Evolutionary conservation across 805 yeast genomes (phyloP).

Genomic region (Debaryomyces maramus): DNA sequence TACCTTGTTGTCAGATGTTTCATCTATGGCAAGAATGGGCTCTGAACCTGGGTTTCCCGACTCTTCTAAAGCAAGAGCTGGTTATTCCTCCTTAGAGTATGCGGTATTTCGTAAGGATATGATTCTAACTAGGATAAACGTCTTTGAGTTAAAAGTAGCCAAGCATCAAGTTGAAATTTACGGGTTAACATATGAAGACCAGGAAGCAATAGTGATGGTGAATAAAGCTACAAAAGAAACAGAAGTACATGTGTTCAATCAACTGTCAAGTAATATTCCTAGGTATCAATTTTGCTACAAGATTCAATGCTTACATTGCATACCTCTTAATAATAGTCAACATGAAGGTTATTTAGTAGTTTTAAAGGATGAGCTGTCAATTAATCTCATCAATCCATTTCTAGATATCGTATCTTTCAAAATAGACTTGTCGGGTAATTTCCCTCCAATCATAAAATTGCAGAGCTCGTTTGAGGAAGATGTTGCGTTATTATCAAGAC

Average conservation of each 20-base stretch:
- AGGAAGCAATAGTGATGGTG: slow-evolving; percentile 62
- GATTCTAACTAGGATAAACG: slow-evolving; percentile 62
- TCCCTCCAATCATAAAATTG: slow-evolving; percentile 21
- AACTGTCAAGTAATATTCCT: slow-evolving; percentile 30
- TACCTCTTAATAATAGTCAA: slow-evolving; percentile 30
- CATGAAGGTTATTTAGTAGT: slow-evolving; percentile 49
- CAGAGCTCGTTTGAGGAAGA: slow-evolving; percentile 29
- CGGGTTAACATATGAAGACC: slow-evolving; percentile 46
- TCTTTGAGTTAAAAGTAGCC: slow-evolving; percentile 34
- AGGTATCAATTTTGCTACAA: slow-evolving; percentile 32
- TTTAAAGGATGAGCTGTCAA: slow-evolving; percentile 32
- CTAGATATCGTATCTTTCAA: slow-evolving; percentile 45
- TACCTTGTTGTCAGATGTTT: slow-evolving; percentile 39
- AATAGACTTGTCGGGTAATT: slow-evolving; percentile 17
- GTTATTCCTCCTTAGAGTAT: slow-evolving; percentile 24
- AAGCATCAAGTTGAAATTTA: slow-evolving; percentile 20
- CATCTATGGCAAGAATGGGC: slow-evolving; percentile 48
- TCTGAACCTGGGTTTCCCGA: slow-evolving; percentile 34
- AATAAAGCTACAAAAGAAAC: slow-evolving; percentile 44
- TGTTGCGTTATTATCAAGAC: slow-evolving; percentile 23
- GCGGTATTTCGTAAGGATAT: slow-evolving; percentile 59
- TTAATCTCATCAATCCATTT: slow-evolving; percentile 57
- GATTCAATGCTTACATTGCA: slow-evolving; percentile 36
- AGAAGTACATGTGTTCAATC: slow-evolving; percentile 51
- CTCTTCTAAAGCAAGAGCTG: slow-evolving; percentile 16